Evolutionary conservation across 306 rosid genomes (phyloP).

Genomic region (Prunus davidiana): DNA sequence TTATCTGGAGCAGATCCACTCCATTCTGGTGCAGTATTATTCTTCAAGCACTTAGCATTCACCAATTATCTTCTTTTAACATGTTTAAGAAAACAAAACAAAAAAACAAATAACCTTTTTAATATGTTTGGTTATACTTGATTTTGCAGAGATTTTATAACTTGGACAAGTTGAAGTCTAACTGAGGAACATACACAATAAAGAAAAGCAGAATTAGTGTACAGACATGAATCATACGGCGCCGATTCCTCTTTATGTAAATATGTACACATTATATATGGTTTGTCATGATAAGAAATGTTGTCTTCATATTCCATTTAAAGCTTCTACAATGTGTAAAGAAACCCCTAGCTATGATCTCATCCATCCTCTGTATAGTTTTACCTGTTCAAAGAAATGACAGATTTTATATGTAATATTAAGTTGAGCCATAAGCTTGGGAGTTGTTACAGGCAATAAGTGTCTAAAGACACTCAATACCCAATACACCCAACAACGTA

Average conservation of each 20-base stretch:
- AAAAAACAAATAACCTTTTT: background rate
- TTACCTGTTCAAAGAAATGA: too few relatives aligned
- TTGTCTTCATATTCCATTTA: background rate
- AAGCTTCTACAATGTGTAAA: too few relatives aligned
- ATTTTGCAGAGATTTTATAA: conserved; percentile 9
- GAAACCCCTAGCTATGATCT: too few relatives aligned
- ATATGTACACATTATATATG: background rate
- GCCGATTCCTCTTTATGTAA: background rate
- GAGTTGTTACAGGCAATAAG: too few relatives aligned
- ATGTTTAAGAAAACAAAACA: too few relatives aligned
- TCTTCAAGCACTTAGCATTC: background rate
- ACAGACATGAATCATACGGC: background rate
- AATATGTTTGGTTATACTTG: background rate
- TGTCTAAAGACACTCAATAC: too few relatives aligned
- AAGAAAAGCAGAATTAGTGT: background rate
- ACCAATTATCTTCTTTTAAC: background rate
- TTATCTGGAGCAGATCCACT: conserved; percentile 65
- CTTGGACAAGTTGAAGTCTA: conserved; percentile 13
- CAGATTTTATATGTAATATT: too few relatives aligned
- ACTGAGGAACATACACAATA: background rate
- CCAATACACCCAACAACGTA: too few relatives aligned
- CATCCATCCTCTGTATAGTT: too few relatives aligned
- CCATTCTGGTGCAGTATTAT: conserved; percentile 47
- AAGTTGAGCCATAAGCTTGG: too few relatives aligned
- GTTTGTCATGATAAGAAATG: background rate